phyloP scores from a whole-genome alignment of 1,284 basidiomycete species.

The Pisolithus thermaeus region DNA sequence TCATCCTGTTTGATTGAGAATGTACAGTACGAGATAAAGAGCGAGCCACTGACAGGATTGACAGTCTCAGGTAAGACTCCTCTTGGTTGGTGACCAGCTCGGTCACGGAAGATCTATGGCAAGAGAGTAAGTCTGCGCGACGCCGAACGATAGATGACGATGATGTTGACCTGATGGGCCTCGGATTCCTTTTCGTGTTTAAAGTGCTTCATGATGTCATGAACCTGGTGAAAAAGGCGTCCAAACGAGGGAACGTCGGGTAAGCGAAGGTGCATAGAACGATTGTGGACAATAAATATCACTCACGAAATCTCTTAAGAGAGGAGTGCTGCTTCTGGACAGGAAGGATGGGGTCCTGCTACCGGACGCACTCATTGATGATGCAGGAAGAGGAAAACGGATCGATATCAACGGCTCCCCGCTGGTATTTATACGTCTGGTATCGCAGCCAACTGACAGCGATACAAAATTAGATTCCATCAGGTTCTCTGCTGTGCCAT shows the following conservation, averaged over 20 bases:
- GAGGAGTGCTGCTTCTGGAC: slow-evolving; percentile 33
- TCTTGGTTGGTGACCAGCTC: slow-evolving; percentile 62
- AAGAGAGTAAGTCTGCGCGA: slow-evolving; percentile 3
- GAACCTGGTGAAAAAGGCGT: slow-evolving; percentile 39
- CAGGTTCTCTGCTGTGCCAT: too few species aligned
- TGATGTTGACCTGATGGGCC: slow-evolving; percentile 66
- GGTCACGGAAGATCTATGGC: slow-evolving; percentile 61
- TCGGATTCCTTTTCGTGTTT: slow-evolving; percentile 77
- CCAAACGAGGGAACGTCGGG: slow-evolving; percentile 17
- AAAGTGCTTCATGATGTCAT: slow-evolving; percentile 49
- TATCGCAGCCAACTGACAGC: neutral
- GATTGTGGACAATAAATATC: neutral
- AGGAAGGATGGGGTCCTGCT: slow-evolving; percentile 27
- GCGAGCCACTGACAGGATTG: slow-evolving; percentile 48
- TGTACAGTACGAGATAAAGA: neutral
- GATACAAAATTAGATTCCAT: neutral
- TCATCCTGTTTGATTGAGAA: slow-evolving; percentile 47
- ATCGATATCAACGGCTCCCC: slow-evolving; percentile 1
- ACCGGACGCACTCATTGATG: slow-evolving; percentile 18
- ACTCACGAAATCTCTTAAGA: slow-evolving; percentile 35
- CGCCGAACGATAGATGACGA: neutral
- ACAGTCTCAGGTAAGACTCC: slow-evolving; percentile 59
- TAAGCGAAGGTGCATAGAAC: slow-evolving; percentile 29
- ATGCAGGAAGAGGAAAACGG: neutral
- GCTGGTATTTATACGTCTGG: slow-evolving; percentile 16